Percentiles rank a stretch among this genome's conserved stretches.
Evolutionary conservation across 164 flowering plant species (phyloP).

Genomic region (Cinnamomum micranthum): DNA sequence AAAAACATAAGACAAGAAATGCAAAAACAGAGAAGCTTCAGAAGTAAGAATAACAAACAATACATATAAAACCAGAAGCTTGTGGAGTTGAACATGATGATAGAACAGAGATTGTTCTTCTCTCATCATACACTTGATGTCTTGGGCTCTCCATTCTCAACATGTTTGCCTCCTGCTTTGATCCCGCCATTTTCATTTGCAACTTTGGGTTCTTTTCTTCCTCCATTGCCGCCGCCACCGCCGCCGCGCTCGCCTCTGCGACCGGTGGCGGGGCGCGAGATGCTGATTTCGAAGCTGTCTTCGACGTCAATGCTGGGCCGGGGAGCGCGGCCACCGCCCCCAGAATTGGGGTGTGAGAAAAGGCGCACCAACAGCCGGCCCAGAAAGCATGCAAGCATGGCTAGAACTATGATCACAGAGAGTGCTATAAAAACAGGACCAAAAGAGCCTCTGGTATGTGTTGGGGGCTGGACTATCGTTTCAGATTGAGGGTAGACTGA

Average conservation of each 20-base stretch:
- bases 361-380: conserved; percentile 57
- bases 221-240: conserved; percentile 2
- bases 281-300: conserved; percentile 37
- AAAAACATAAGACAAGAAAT: too few species aligned
- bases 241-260: conserved; percentile 13
- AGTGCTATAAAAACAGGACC: conserved; percentile 74
- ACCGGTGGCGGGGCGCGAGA: conserved; percentile 11
- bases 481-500: conserved; percentile 19
- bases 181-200: conserved; percentile 8
- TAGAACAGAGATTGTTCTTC: background rate
- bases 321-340: conserved; percentile 9
- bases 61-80: background rate
- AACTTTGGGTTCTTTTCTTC: conserved; percentile 13
- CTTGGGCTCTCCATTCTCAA: conserved; percentile 9
- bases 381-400: conserved; percentile 62
- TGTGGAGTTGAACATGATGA: background rate
- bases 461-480: conserved; percentile 8
- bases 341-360: conserved; percentile 12
- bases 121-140: background rate
- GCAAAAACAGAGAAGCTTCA: too few species aligned
- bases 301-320: conserved; percentile 29
- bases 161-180: conserved; percentile 11
- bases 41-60: background rate
- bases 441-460: conserved; percentile 63
- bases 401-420: conserved; percentile 58